Evolutionary conservation across 805 yeast species (phyloP), one percentile per base, ranked within the genome.

Genomic region (Starmerella khaoyaiensis): DNA sequence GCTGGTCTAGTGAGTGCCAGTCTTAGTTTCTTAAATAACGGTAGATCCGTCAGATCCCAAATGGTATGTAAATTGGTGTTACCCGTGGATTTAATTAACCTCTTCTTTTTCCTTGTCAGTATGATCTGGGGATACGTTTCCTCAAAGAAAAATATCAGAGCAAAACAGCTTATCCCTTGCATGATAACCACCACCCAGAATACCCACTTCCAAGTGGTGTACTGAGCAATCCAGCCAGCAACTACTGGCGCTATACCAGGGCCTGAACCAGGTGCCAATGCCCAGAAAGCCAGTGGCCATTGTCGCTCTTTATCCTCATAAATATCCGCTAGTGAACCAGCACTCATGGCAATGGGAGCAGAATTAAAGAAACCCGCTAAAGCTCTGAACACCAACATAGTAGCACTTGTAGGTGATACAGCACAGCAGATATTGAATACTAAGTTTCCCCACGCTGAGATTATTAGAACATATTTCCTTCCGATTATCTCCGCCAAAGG

Each of bases 401-500:
- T 75, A 0, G 73, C 62, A 0, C 72, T 63, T 34, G 61, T 72
- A 15, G 67, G 62, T 4, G 78, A 66, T 41, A 76, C 68, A 2
- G 74, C 80, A 43, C 81, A 75, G 4, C 72, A 79, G 28, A 76
- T 45, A 50, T 56, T 54, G 33, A 58, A 58, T 2, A 52, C 42
- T 5, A 55, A 39, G 19, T 69, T 56, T 33, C 73, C 49, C 62
- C 70, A 64, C 22, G 71, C 64, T 10, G 76, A 66, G 11, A 57
- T 43, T 38, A 71, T 65, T 40, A 75, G 65, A 4, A 79, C 77
- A 4, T 65, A 53, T 40, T 65, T 62, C 28, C 86, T 59, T 2
- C 86, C 87, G 43, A 69, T 67, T 41, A 74, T 62, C 51, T 79
- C 87, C 31, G 79, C 70, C 10, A 79, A 49, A 2, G 86, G 86